Base-by-base conservation (phyloP, 2,329 filamentous ascomycete genomes). In the Ascochyta fabae region DNA sequence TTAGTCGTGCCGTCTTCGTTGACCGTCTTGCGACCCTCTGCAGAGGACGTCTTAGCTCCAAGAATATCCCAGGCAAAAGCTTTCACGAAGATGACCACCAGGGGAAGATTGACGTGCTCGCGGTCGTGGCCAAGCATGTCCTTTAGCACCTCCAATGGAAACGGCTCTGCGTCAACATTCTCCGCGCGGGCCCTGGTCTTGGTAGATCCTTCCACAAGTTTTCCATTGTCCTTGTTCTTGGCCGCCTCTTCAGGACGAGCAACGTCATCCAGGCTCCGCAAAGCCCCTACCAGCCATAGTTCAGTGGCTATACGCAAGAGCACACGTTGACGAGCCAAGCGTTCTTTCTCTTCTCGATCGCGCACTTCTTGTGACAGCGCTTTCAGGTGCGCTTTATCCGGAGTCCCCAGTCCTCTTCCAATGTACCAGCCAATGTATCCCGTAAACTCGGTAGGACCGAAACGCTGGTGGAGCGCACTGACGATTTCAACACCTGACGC, bases 101-200 rank as follows among this genome's bases (percentile, higher is more conserved):
- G 80, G 1, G 95, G 92, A 39, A 99, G 79, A 70, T 98, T 99
- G 51, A 86, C 81, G 71, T 98, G 95, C 65, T 99, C 94, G 51
- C 92, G 87, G 73, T 99, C 95, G 71, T 98, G 89, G 7, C 93
- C 92, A 15, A 99, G 84, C 62, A 99, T 84, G 72, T 99, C 96
- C 78, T 99, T 99, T 36, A 99, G 80, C n/a, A 98, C 94, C 74
- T 99, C 95, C 19, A 99, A 81, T 3, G 96, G 96, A 65, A 99
- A 98, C 0, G 95, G 95, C 61, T 99, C 95, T 2, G 91, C 85
- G 56, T 89, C 87, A 36, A 84, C 86, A 26, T 86, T 86, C 56
- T 86, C 85, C 48, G 79, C 77, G 23, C 82, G 81, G 73, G 86
- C 42, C 80, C 81, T 84, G 6, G 82, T 78, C 75, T 93, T 96